Evolutionary conservation across 1,139 yeast species (phyloP).

Genomic region (Magnusiomyces sp.): DNA sequence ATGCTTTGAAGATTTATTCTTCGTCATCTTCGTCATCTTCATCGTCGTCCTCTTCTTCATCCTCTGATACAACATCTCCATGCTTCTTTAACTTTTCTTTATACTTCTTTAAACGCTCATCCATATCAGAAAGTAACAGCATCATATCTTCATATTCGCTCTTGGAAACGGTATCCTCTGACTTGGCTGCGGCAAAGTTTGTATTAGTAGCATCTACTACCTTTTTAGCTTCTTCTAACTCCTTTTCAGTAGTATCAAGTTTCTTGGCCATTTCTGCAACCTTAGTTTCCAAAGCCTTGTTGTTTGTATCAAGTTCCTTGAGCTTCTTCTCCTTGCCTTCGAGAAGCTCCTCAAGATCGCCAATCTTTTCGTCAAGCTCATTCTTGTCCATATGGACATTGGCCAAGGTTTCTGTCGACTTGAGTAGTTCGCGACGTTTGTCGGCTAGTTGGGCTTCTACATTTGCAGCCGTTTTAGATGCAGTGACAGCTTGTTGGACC

Average conservation of each 20-base stretch:
- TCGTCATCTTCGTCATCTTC: slow-evolving; percentile 41
- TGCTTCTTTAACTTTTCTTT: slow-evolving; percentile 43
- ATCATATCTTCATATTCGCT: slow-evolving; percentile 68
- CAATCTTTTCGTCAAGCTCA: slow-evolving; percentile 13
- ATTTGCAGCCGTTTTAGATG: slow-evolving; percentile 11
- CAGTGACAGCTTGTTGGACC: slow-evolving; percentile 13
- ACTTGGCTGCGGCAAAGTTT: slow-evolving; percentile 12
- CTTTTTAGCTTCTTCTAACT: slow-evolving; percentile 6
- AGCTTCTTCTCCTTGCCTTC: slow-evolving; percentile 6
- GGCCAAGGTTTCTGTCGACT: slow-evolving; percentile 14
- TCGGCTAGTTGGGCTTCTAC: slow-evolving; percentile 12
- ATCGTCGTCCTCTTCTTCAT: slow-evolving; percentile 46
- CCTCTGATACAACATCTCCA: slow-evolving; percentile 38
- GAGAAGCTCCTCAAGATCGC: slow-evolving; percentile 12
- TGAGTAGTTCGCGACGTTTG: slow-evolving; percentile 12
- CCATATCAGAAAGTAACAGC: slow-evolving; percentile 65
- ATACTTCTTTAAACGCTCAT: slow-evolving; percentile 56
- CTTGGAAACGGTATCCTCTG: slow-evolving; percentile 39
- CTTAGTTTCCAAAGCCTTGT: slow-evolving; percentile 5
- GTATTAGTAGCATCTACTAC: slow-evolving; percentile 13
- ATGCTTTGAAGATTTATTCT: no score
- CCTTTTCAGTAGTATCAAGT: neutral
- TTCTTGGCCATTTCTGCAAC: slow-evolving; percentile 10
- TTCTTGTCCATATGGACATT: slow-evolving; percentile 13
- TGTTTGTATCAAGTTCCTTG: neutral